Base-by-base conservation (phyloP, 345 rosid species). In the Eucalyptus guilfoylei region DNA sequence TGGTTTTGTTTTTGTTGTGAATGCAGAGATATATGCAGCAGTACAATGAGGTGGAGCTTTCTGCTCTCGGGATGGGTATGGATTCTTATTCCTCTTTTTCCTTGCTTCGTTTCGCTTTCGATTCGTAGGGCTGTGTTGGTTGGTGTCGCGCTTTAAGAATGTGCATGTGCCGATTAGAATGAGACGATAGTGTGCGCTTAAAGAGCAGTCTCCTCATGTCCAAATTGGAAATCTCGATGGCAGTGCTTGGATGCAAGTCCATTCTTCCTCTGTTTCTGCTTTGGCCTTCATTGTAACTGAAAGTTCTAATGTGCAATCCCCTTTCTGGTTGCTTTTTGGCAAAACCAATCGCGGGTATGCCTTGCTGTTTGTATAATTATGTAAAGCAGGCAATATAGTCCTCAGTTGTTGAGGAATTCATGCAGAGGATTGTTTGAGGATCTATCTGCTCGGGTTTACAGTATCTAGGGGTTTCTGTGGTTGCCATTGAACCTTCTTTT, bases 1-100 rank as follows among this genome's bases (percentile, higher is more conserved):
- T 30, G 44, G 83, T 80, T 49, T 76, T 14, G 50, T 86, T 30
- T 86, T 21, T 21, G 13, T 89, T 88, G 86, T 55, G 87, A 86
- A 62, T 86, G 90, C 96, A 97, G 98, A 95, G 98, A 91, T 96
- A 95, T 88, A 96, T 97, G 99, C 99, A 97, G 93, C 99, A 96
- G 89, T 91, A 93, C 95, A 89, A 90, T 52, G 98, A 96, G 91
- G 98, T 97, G 49, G 98, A 97, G 91, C 95, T 97, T 26, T 97
- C 99, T 81, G 99, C 99, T 9, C 98, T 97, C 14, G 99, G 99
- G 90, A 97, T 97, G 99, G 99, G 99, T 97, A 97, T 67, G 88
- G n/a, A 45, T 62, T 42, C 17, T 47, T 44, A 60, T 44, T 40
- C 44, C 14, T 10, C 28, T 8, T 37, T 42, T 23, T 47, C 45